Percentiles rank a stretch among this genome's conserved stretches.
Evolutionary conservation across 2,329 filamentous ascomycete genomes (phyloP).

Genomic region (Diplodia mutila): DNA sequence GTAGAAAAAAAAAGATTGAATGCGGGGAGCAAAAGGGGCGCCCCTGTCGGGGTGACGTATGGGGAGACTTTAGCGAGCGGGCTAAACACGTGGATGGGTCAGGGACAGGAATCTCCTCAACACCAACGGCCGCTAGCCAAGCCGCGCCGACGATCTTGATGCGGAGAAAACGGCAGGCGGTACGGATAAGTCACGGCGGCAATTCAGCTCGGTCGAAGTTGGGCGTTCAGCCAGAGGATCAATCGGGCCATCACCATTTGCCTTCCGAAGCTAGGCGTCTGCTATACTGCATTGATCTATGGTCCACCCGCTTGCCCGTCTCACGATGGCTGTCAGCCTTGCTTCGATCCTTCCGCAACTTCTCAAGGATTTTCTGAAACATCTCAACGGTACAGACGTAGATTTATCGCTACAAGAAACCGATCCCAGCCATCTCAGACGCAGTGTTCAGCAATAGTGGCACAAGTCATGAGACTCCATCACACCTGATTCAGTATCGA

Average conservation of each 20-base stretch:
- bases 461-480: neutral
- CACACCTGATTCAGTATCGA: neutral
- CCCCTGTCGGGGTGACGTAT: conserved; percentile 8
- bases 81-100: neutral
- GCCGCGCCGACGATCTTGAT: conserved; percentile 6
- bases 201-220: neutral
- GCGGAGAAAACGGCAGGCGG: neutral
- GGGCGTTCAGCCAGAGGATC: neutral
- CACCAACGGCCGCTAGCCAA: conserved; percentile 19
- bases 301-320: neutral
- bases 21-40: conserved; percentile 17
- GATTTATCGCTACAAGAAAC: neutral
- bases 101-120: neutral
- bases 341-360: neutral
- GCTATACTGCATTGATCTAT: conserved; percentile 13
- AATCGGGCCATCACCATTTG: neutral
- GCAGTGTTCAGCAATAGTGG: neutral
- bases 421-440: neutral
- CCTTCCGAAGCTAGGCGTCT: neutral
- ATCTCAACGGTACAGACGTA: neutral
- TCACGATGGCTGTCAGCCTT: neutral
- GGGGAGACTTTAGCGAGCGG: conserved; percentile 4
- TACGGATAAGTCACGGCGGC: neutral
- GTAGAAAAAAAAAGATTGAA: neutral
- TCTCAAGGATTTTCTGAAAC: neutral